Base-by-base conservation (phyloP, 495 filamentous ascomycete genomes). In the Tuber microsphaerosporum region DNA sequence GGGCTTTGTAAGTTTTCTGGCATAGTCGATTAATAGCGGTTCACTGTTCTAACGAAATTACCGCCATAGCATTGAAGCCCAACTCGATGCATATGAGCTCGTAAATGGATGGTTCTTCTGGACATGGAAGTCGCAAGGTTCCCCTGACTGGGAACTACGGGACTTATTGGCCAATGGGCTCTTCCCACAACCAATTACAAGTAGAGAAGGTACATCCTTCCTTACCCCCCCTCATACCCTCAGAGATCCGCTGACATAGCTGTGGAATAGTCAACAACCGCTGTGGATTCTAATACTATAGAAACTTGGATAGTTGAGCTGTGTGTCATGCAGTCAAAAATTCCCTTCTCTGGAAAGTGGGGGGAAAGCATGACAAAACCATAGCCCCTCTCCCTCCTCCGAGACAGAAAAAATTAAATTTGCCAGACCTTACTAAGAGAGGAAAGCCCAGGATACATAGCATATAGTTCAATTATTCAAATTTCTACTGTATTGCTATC, bases 91-190 rank as follows among this genome's bases (percentile, higher is more conserved):
- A 10, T 93, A 88, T 78, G 91, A 93, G 85, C 85, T 86, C 80
- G 87, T 87, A 31, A 84, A 81, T 0, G 92, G 92, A 22, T 94
- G 92, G 92, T 84, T 94, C 74, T 93, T 91, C 84, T 94, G 92
- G 92, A 90, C 89, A 9, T 93, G 92, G 89, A 94, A 93, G 85
- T 93, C 90, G n/a, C 92, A 96, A 79, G 90, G 88, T 56, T 89
- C 93, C 42, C 94, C 94, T 0, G 93, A 94, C 84, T 97, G 94
- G 94, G 89, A 94, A 82, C 90, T 96, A 87, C 86, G 90, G 85
- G 87, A 88, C 84, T 86, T 90, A 73, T 80, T 91, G 31, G 85
- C 83, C 8, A 86, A 83, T 43, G 89, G 89, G 0, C 73, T 92
- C 61, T 91, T 92, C 84, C 90, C 91, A 34, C 86, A 89, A 77